phyloP scores from a whole-genome alignment of 768 basidiomycete genomes.

The Candolleomyces efflorescens region DNA sequence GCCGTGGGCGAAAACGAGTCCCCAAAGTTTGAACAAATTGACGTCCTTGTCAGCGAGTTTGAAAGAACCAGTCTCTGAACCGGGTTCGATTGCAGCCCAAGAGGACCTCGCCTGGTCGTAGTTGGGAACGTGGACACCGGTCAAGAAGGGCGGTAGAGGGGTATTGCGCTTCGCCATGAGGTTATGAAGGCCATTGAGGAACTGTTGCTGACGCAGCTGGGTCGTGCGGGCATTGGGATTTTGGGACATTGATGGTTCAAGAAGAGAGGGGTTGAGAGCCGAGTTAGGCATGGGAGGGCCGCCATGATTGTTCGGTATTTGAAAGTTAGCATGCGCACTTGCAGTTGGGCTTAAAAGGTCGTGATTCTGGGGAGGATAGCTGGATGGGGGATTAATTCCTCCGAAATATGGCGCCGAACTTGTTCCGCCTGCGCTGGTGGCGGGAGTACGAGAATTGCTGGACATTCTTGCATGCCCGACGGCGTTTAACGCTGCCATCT shows the following conservation, averaged over 20 bases:
- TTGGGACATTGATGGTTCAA: conserved; percentile 41
- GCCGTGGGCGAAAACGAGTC: conserved; percentile 53
- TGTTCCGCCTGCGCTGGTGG: conserved; percentile 47
- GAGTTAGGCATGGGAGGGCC: conserved; percentile 31
- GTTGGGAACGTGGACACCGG: conserved; percentile 50
- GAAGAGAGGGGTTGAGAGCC: conserved; percentile 38
- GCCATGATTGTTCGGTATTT: conserved; percentile 40
- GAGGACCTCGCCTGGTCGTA: conserved; percentile 62
- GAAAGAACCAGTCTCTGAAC: conserved; percentile 58
- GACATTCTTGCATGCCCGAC: conserved; percentile 57
- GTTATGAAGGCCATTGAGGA: conserved; percentile 56
- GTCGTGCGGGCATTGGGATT: conserved; percentile 27
- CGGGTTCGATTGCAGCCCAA: conserved; percentile 65
- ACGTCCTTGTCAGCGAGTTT: conserved; percentile 71
- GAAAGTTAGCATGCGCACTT: conserved; percentile 38
- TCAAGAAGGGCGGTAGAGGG: conserved; percentile 76
- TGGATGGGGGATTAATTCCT: conserved; percentile 46
- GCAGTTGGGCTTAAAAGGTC: conserved; percentile 35
- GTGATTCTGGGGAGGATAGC: conserved; percentile 39
- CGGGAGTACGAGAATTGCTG: conserved; percentile 41
- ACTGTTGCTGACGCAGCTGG: conserved; percentile 55
- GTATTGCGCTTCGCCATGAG: conserved; percentile 51
- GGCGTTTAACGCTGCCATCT: conserved; percentile 74
- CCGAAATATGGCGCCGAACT: conserved; percentile 67
- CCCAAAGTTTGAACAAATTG: conserved; percentile 74